Percentiles rank a stretch among this genome's conserved stretches.
phyloP scores from a whole-genome alignment of 108 stramenopile species.

The Skeletonema menzelii region DNA sequence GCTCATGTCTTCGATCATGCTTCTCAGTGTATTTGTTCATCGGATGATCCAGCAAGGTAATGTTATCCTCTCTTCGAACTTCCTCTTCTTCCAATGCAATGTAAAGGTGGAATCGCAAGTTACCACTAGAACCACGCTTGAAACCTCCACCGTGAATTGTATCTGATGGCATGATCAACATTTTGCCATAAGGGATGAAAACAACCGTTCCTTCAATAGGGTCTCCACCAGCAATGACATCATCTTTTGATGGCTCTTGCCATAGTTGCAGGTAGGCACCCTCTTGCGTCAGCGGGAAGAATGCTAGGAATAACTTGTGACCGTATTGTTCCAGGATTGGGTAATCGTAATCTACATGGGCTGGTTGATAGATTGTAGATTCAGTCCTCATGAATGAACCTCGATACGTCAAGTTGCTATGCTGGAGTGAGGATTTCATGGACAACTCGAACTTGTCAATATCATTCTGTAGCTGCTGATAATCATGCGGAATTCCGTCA shows the following conservation, averaged over 20 bases:
- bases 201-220: conserved; percentile 44
- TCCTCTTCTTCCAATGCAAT: conserved; percentile 32
- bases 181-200: conserved; percentile 60
- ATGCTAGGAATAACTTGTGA: conserved; percentile 44
- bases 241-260: conserved; percentile 14
- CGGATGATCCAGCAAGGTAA: conserved; percentile 22
- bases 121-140: conserved; percentile 47
- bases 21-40: conserved; percentile 46
- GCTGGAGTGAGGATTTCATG: conserved; percentile 21
- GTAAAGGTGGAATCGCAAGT: conserved; percentile 65
- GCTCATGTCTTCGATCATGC: conserved; percentile 28
- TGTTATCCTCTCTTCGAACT: neutral
- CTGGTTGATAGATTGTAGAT: conserved; percentile 58
- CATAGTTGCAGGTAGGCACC: conserved; percentile 67
- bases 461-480: conserved; percentile 6
- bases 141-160: conserved; percentile 78
- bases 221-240: neutral
- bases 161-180: conserved; percentile 56
- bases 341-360: conserved; percentile 77
- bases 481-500: neutral
- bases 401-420: conserved; percentile 20
- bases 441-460: conserved; percentile 30
- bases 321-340: conserved; percentile 39
- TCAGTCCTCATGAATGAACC: conserved; percentile 64
- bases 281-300: conserved; percentile 65